These are phyloP conservation scores for Teunomyces gatunensis DNA, from an alignment of 805 yeast genomes.

Conservation along the genomic window DNA sequence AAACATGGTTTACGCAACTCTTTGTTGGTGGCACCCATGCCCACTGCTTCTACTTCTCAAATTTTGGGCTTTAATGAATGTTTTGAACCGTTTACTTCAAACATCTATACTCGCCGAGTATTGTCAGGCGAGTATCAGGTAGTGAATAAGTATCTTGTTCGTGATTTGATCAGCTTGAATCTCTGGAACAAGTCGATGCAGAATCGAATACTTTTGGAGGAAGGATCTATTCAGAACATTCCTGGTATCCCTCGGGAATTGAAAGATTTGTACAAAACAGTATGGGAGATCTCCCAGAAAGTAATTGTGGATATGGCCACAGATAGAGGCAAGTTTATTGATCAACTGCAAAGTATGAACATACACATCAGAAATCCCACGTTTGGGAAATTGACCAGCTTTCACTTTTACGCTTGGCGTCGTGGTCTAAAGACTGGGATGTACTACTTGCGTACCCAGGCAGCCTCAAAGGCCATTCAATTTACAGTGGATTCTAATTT, in stretches of 20 bases:
- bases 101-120: slow-evolving; percentile 86
- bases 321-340: slow-evolving; percentile 68
- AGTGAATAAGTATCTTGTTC: slow-evolving; percentile 80
- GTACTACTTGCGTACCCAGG: slow-evolving; percentile 48
- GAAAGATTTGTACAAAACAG: slow-evolving; percentile 83
- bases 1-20: slow-evolving; percentile 82
- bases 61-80: slow-evolving; percentile 92
- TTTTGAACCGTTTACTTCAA: slow-evolving; percentile 94
- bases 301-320: slow-evolving; percentile 83
- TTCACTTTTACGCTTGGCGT: slow-evolving; percentile 43
- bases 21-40: slow-evolving; percentile 90
- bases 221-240: slow-evolving; percentile 84
- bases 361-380: slow-evolving; percentile 37
- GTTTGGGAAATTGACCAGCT: slow-evolving; percentile 40
- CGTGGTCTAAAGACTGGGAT: slow-evolving; percentile 39
- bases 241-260: slow-evolving; percentile 70
- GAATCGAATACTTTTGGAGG: slow-evolving; percentile 66
- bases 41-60: slow-evolving; percentile 97
- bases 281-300: slow-evolving; percentile 94
- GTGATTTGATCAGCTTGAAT: slow-evolving; percentile 78
- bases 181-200: slow-evolving; percentile 82
- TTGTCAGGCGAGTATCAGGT: slow-evolving; percentile 92
- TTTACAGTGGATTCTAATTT: slow-evolving; percentile 53
- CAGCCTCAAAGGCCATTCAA: slow-evolving; percentile 97
- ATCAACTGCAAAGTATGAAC: slow-evolving; percentile 49